Base-by-base conservation (phyloP, 2,329 filamentous ascomycete species). In the Chalaropsis thielavioides region DNA sequence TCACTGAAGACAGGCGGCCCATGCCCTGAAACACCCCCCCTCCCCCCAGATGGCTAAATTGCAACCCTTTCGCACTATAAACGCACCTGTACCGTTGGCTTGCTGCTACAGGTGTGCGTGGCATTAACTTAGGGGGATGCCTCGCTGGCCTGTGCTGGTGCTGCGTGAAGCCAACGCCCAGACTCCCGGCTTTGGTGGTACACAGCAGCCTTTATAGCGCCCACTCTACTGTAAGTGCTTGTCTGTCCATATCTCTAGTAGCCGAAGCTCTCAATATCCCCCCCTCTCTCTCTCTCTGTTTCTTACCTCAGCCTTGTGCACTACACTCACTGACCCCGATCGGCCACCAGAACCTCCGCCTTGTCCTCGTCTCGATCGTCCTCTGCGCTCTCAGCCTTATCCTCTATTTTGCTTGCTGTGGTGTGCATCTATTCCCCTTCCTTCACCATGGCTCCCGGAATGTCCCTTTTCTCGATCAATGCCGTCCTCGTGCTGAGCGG, bases 401-500 rank as follows among this genome's bases (percentile, higher is more conserved):
- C 41, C 44, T 49, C 24, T 43, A 22, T 24, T 38, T 10, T 19
- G 15, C 22, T 59, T 44, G n/a, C 51, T 17, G 54, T 38, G 41
- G 54, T 38, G 41, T 43, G 15, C 35, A 6, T 51, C 44, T n/a
- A 49, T 27, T 38, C 17, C 17, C 49, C 24, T n/a, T 22, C 22
- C 35, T 41, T 49, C 58, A 51, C 63, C 68, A 90, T 91, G 88
- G 83, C 86, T 70, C 85, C 86, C 69, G 83, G 84, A 77, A 85
- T 90, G 78, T 87, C 86, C 68, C 82, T 91, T 56, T 87, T 88
- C 78, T 84, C 86, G 72, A 81, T 91, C 73, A 87, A 89, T 75
- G 88, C 88, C 73, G 81, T 92, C 74, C 81, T 90, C 70, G 85
- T 92, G 71, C 85, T 92, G 74, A 85, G 87, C 72, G 86, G 87